Evolutionary conservation across 805 yeast species (phyloP).

Genomic region (Candida qinlingensis): DNA sequence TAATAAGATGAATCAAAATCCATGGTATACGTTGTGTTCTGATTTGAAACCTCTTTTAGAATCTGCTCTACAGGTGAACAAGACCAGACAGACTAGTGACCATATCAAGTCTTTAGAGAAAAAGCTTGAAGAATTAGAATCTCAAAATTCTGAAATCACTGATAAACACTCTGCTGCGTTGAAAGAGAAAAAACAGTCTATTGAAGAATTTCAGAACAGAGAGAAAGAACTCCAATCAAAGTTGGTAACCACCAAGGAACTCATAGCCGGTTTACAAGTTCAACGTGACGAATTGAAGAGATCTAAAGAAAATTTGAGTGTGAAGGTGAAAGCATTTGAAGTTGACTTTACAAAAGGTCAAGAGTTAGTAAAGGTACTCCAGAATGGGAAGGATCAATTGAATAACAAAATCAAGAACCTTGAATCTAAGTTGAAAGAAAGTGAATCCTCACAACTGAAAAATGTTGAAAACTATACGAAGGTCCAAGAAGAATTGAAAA

Average conservation of each 20-base stretch:
- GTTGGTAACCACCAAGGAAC: constrained; percentile 20
- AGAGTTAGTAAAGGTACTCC: constrained; percentile 16
- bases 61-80: constrained; percentile 55
- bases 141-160: constrained; percentile 25
- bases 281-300: constrained; percentile 24
- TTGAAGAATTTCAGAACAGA: constrained; percentile 38
- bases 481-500: constrained; percentile 26
- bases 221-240: constrained; percentile 30
- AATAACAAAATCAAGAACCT: constrained; percentile 15
- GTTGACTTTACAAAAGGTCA: constrained; percentile 24
- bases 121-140: constrained; percentile 35
- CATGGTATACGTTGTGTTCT: constrained; percentile 75
- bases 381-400: constrained; percentile 20
- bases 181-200: constrained; percentile 40
- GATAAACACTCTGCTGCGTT: constrained; percentile 29
- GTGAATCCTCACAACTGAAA: constrained; percentile 13
- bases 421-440: constrained; percentile 15
- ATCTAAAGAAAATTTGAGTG: constrained; percentile 26
- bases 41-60: constrained; percentile 71
- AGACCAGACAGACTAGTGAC: constrained; percentile 51
- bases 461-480: constrained; percentile 11
- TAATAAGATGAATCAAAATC: constrained; percentile 44
- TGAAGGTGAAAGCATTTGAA: constrained; percentile 19
- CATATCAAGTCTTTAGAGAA: constrained; percentile 48
- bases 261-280: constrained; percentile 20